phyloP scores from a whole-genome alignment of 139 green algal genomes.

The Eudorina sp. region DNA sequence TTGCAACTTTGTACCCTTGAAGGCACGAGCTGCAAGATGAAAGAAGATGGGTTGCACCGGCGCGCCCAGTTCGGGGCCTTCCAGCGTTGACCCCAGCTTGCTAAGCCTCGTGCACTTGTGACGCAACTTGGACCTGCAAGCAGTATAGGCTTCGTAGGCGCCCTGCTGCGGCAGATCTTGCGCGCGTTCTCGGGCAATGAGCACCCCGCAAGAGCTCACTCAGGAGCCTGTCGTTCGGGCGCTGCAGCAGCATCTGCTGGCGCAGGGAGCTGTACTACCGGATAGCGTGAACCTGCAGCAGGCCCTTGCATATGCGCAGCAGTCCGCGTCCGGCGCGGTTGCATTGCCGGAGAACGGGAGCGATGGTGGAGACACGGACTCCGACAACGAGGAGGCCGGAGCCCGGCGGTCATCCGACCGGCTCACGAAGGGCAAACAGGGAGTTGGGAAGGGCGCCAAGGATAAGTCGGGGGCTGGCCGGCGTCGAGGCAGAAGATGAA shows the following conservation, averaged over 20 bases:
- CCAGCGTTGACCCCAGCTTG: not conserved
- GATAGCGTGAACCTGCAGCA: constrained; percentile 36
- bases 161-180: not conserved
- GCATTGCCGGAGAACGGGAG: not conserved
- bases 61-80: too few species aligned
- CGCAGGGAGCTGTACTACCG: constrained; percentile 8
- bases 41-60: too few species aligned
- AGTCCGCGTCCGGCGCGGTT: not conserved
- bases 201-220: constrained; percentile 22
- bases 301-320: constrained; percentile 4
- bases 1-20: too few species aligned
- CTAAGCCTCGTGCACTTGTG: not conserved
- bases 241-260: constrained; percentile 26
- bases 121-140: not conserved
- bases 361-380: constrained; percentile 6
- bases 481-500: constrained; percentile 4
- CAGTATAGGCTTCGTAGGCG: not conserved
- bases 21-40: too few species aligned
- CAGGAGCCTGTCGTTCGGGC: not conserved
- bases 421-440: not conserved
- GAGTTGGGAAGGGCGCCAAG: not conserved
- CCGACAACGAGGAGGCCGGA: constrained; percentile 5
- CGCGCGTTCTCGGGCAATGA: not conserved
- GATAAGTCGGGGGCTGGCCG: constrained; percentile 7
- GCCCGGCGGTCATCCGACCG: constrained; percentile 9